Evolutionary conservation across 768 basidiomycete species (phyloP).

Genomic region (Cubamyces sp.): DNA sequence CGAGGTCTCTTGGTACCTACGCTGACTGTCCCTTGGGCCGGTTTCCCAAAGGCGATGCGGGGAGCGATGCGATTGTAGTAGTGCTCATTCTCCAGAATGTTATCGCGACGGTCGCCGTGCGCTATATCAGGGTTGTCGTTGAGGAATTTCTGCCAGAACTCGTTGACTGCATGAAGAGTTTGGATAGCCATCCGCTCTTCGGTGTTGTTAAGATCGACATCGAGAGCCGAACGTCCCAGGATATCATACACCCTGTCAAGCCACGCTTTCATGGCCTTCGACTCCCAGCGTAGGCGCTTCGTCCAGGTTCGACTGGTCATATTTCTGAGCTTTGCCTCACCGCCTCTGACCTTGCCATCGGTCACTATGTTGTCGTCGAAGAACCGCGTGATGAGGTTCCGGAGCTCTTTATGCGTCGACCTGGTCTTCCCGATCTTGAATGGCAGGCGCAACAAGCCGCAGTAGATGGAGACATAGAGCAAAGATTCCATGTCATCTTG

Average conservation of each 20-base stretch:
- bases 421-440: not conserved
- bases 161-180: too few species aligned
- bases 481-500: slow-evolving; percentile 14
- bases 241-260: too few species aligned
- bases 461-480: slow-evolving; percentile 13
- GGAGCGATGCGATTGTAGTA: not conserved
- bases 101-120: not conserved
- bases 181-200: too few species aligned
- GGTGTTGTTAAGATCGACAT: too few species aligned
- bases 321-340: not conserved
- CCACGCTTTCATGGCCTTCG: too few species aligned
- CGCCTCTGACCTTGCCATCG: not conserved
- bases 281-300: too few species aligned
- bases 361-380: not conserved
- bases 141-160: not conserved
- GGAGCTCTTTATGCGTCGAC: not conserved
- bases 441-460: not conserved
- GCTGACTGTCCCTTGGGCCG: not conserved
- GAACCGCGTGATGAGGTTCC: not conserved
- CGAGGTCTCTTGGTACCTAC: too few species aligned
- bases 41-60: not conserved
- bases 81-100: not conserved
- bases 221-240: too few species aligned
- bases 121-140: not conserved
- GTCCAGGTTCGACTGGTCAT: not conserved